Base-by-base conservation (phyloP, 441 rosid genomes). In the Populus tomentosa region DNA sequence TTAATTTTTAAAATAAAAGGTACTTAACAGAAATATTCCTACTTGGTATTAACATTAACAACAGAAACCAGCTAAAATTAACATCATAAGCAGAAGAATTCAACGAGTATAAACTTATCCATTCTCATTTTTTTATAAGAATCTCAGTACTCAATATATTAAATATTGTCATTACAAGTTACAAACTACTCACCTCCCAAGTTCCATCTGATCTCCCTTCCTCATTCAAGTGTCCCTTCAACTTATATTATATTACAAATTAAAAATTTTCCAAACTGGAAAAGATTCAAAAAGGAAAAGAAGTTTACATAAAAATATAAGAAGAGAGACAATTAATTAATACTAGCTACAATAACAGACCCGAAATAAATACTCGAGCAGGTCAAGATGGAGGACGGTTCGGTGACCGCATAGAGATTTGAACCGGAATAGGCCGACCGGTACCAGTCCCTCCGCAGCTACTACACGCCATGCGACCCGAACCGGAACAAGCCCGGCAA, bases 401-500 rank as follows among this genome's bases (percentile, higher is more conserved):
- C 56, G 89, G 87, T 40, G 86, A 86, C 35, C 85, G 92, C 42
- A 90, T 86, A 67, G 94, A 79, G 61, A 95, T 73, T 76, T 90
- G 96, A 84, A 90, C 90, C 59, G 97, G 97, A 10, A 95, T 3
- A 24, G 97, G 96, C 69, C 95, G 88, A 21, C 98, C 99, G 3
- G 94, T 91, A 65, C 99, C 98, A 1, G 97, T 80, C 20, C 99
- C 99, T 4, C 99, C 98, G 61, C 99, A 95, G 83, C 91, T 95
- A 80, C 77, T 88, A 76, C 99, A 95, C 56, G 85, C 82, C 87
- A 77, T 89, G 24, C 94, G 91, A 67, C 98, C 97, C 20, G 99
- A 95, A 59, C 99, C 99, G 3, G 98, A 81, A 78, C 99, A 93
- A 64, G 92, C 90, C 67, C 97, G 87, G 83, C 98, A 95, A 0